These are phyloP conservation scores for Mitragyna speciosa DNA, from an alignment of 257 asterid species.

Conservation along the genomic window DNA sequence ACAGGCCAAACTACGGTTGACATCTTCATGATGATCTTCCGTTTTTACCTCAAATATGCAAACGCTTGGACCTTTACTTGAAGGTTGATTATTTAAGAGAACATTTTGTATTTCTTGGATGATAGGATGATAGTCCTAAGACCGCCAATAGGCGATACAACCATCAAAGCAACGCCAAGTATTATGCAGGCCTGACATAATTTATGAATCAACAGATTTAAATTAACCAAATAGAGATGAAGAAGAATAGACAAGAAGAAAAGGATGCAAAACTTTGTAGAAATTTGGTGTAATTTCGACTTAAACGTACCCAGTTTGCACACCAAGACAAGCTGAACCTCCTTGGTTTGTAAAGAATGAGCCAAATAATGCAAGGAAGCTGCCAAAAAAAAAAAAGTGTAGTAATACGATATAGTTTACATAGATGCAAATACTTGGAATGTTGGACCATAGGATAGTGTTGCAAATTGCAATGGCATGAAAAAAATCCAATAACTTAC, in stretches of 20 bases:
- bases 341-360: conserved; percentile 29
- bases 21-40: not conserved
- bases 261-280: not conserved
- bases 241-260: not conserved
- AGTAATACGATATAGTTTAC: not conserved
- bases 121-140: conserved; percentile 16
- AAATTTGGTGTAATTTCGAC: not conserved
- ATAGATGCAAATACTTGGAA: not conserved
- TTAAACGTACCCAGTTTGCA: conserved; percentile 32
- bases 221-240: not conserved
- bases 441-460: not conserved
- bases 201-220: not conserved
- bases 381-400: not conserved
- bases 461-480: not conserved
- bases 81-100: conserved; percentile 14
- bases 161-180: conserved; percentile 12
- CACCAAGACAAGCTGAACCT: conserved; percentile 35
- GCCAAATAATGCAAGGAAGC: conserved; percentile 49
- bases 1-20: not conserved
- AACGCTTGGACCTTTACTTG: not conserved
- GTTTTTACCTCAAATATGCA: not conserved
- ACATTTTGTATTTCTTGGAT: conserved; percentile 25
- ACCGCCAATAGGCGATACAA: conserved; percentile 30
- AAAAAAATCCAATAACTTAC: conserved; percentile 38
- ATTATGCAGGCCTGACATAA: conserved; percentile 23